These are phyloP conservation scores for Bipolaris sorokiniana DNA, from an alignment of 2,329 filamentous ascomycete genomes.

Conservation along the genomic window DNA sequence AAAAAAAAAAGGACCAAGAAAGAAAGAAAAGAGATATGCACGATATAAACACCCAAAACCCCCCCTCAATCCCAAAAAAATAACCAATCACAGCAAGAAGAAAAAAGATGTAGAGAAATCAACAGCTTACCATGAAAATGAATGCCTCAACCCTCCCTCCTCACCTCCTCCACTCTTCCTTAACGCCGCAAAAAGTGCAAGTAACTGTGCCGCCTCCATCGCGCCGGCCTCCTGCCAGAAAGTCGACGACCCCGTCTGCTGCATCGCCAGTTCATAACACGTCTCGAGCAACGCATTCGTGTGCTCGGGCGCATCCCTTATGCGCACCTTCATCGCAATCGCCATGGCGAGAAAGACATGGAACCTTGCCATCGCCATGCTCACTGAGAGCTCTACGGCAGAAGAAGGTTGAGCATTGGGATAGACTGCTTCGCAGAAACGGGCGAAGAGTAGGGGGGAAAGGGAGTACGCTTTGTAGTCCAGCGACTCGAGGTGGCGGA, in stretches of 20 bases:
- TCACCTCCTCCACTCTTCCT: constrained; percentile 20
- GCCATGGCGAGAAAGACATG: constrained; percentile 49
- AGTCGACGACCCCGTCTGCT: constrained; percentile 34
- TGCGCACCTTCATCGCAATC: constrained; percentile 45
- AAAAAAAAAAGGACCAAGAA: not conserved
- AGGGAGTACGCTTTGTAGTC: constrained; percentile 38
- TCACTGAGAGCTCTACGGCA: constrained; percentile 26
- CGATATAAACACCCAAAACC: no score
- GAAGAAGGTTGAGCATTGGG: constrained; percentile 33
- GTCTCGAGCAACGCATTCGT: constrained; percentile 44
- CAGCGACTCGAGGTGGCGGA: constrained; percentile 35
- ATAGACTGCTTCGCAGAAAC: constrained; percentile 44
- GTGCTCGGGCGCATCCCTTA: constrained; percentile 35
- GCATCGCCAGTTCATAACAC: constrained; percentile 47
- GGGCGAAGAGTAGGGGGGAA: constrained; percentile 31
- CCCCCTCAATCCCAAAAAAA: not conserved
- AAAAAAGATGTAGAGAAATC: not conserved
- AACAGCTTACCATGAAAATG: constrained; percentile 42
- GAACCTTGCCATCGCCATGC: constrained; percentile 44
- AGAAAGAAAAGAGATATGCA: not conserved
- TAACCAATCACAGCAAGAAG: not conserved
- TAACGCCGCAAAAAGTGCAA: constrained; percentile 43
- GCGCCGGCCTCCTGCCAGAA: constrained; percentile 47
- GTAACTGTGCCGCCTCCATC: constrained; percentile 41
- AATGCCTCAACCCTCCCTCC: constrained; percentile 36